phyloP scores from a whole-genome alignment of 2,329 filamentous ascomycete species.

The Neoscytalidium dimidiatum region DNA sequence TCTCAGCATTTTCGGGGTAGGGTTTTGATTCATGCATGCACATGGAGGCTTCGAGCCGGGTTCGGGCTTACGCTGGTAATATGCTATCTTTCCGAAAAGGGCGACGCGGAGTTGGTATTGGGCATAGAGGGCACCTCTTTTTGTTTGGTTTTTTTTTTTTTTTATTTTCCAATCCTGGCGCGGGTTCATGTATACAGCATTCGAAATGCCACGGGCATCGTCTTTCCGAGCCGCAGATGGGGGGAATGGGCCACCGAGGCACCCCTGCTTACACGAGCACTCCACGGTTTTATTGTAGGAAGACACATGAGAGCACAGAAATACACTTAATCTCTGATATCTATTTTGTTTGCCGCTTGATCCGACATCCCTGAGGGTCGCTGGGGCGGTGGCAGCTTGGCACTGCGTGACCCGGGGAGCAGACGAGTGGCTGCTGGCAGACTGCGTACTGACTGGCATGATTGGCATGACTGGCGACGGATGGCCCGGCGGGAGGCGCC shows the following conservation, averaged over 20 bases:
- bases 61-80: conserved; percentile 15
- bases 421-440: not conserved
- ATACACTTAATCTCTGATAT: not conserved
- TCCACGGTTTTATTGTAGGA: too few species aligned
- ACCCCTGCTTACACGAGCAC: not conserved
- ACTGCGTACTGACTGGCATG: not conserved
- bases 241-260: too few species aligned
- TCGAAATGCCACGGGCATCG: not conserved
- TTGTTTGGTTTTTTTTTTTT: too few species aligned
- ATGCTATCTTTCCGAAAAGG: conserved; percentile 15
- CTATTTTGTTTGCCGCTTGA: not conserved
- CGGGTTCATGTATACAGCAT: not conserved
- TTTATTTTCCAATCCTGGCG: too few species aligned
- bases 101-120: conserved; percentile 16
- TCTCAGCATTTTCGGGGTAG: not conserved
- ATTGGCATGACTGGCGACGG: not conserved
- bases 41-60: conserved; percentile 4
- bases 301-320: not conserved
- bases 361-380: conserved; percentile 3
- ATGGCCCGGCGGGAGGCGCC: not conserved
- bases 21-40: conserved; percentile 9
- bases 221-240: not conserved
- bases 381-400: not conserved
- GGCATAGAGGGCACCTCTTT: conserved; percentile 11
- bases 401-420: not conserved